Conservation (phyloP, 208 protist species). For the Wallacemonas sp. region DNA sequence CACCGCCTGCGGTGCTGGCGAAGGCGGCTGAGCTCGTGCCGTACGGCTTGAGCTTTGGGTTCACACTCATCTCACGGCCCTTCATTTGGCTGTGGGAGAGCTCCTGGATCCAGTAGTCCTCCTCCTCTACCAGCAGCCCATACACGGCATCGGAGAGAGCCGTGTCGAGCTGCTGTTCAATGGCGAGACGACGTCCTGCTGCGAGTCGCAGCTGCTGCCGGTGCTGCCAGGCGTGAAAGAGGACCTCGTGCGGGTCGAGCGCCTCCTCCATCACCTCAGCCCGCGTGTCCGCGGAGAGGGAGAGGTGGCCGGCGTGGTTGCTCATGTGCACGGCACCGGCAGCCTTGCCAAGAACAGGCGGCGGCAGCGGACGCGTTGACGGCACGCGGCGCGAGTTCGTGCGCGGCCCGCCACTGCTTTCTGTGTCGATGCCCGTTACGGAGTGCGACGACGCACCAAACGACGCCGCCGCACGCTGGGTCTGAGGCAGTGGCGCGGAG, state of each 20-base stretch:
- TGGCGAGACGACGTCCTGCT: conserved; percentile 19
- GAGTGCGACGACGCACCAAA: too few relatives aligned
- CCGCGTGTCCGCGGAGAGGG: conserved; percentile 14
- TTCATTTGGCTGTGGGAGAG: conserved; percentile 18
- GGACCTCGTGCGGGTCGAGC: conserved; percentile 4
- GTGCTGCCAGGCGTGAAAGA: conserved; percentile 64
- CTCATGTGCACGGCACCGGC: conserved; percentile 6
- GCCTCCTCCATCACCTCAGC: neutral
- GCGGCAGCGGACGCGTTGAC: conserved; percentile 10
- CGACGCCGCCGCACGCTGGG: neutral
- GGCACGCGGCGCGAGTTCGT: neutral
- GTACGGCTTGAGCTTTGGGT: conserved; percentile 16
- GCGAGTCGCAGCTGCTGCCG: conserved; percentile 43
- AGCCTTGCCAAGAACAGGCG: conserved; percentile 14
- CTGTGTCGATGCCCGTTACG: too few relatives aligned
- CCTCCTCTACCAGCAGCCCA: conserved; percentile 50
- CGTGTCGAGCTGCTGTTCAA: conserved; percentile 33
- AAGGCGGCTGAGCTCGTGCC: neutral
- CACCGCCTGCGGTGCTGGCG: neutral
- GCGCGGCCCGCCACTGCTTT: too few relatives aligned
- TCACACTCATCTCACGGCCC: conserved; percentile 10
- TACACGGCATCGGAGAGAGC: conserved; percentile 45
- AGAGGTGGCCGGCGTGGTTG: conserved; percentile 7
- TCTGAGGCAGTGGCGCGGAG: conserved; percentile 1
- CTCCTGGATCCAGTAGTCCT: conserved; percentile 43